Evolutionary conservation across 2,329 filamentous ascomycete genomes (phyloP).

Genomic region (Monosporascus sp.): DNA sequence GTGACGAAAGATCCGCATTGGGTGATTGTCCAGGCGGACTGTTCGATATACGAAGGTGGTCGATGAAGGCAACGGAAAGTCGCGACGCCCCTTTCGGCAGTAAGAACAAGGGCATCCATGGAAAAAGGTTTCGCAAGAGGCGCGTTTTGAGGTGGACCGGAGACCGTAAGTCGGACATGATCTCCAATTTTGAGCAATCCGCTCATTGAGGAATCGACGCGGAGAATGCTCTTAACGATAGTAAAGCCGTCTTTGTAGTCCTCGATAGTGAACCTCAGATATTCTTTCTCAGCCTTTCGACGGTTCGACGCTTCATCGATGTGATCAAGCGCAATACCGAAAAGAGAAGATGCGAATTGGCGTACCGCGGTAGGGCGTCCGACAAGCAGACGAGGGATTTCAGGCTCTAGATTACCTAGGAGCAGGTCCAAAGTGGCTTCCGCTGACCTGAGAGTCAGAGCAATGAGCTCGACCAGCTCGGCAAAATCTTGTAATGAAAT

Average conservation of each 20-base stretch:
- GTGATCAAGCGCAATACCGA: slow-evolving; percentile 34
- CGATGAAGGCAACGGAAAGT: slow-evolving; percentile 33
- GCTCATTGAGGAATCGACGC: slow-evolving; percentile 16
- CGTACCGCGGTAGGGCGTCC: slow-evolving; percentile 18
- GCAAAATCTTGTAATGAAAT: slow-evolving; percentile 22
- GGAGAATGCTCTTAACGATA: slow-evolving; percentile 25
- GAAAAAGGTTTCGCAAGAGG: slow-evolving; percentile 21
- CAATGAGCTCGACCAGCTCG: slow-evolving; percentile 25
- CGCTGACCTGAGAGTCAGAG: slow-evolving; percentile 24
- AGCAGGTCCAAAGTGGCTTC: slow-evolving; percentile 24
- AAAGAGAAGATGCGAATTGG: slow-evolving; percentile 27
- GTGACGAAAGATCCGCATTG: slow-evolving; percentile 37
- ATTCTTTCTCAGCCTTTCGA: slow-evolving; percentile 4
- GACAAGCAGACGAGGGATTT: slow-evolving; percentile 21
- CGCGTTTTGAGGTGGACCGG: slow-evolving; percentile 26
- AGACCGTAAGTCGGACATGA: slow-evolving; percentile 31
- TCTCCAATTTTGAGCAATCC: slow-evolving; percentile 16
- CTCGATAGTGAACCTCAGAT: slow-evolving; percentile 6
- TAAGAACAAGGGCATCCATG: slow-evolving; percentile 33
- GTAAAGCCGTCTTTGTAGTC: slow-evolving; percentile 11
- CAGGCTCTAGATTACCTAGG: slow-evolving; percentile 27
- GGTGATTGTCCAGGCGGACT: slow-evolving; percentile 31
- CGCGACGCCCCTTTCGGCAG: slow-evolving; percentile 22
- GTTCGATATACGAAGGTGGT: slow-evolving; percentile 28
- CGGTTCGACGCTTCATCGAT: slow-evolving; percentile 26